Percentiles rank a stretch among this genome's conserved stretches.
Evolutionary conservation across 2,329 filamentous ascomycete genomes (phyloP).

Genomic region (Fusarium euwallaceae): DNA sequence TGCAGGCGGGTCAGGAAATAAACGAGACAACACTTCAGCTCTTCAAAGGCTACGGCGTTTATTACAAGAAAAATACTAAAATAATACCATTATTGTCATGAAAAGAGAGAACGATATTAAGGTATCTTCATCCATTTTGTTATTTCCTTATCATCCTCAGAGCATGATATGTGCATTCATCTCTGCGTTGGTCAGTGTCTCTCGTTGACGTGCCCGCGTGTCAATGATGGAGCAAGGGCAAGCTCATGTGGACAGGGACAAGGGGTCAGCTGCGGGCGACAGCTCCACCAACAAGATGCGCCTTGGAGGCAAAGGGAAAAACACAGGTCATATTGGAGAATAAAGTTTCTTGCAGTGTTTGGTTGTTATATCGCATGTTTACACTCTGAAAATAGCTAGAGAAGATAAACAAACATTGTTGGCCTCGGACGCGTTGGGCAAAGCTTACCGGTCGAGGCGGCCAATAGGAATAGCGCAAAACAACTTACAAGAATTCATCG

Average conservation of each 20-base stretch:
- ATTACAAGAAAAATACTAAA: background rate
- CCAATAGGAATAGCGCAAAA: background rate
- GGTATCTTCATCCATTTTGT: background rate
- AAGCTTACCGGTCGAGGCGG: background rate
- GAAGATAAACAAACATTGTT: background rate
- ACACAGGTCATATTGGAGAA: background rate
- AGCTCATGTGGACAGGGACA: conserved; percentile 12
- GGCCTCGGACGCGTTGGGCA: background rate
- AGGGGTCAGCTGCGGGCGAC: background rate
- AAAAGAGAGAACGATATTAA: no score
- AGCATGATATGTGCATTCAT: background rate
- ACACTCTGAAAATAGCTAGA: background rate
- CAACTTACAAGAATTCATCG: background rate
- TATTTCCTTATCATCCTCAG: background rate
- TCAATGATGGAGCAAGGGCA: background rate
- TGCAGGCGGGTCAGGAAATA: background rate
- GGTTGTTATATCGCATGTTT: background rate
- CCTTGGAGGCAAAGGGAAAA: background rate
- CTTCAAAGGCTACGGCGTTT: background rate
- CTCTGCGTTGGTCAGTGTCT: background rate
- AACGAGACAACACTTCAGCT: background rate
- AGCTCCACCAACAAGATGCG: background rate
- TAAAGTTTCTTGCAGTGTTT: background rate
- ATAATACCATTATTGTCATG: background rate
- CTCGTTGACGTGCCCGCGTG: background rate